Base-by-base conservation (phyloP, 2,329 filamentous ascomycete genomes). In the Mycosphaerella sp. region DNA sequence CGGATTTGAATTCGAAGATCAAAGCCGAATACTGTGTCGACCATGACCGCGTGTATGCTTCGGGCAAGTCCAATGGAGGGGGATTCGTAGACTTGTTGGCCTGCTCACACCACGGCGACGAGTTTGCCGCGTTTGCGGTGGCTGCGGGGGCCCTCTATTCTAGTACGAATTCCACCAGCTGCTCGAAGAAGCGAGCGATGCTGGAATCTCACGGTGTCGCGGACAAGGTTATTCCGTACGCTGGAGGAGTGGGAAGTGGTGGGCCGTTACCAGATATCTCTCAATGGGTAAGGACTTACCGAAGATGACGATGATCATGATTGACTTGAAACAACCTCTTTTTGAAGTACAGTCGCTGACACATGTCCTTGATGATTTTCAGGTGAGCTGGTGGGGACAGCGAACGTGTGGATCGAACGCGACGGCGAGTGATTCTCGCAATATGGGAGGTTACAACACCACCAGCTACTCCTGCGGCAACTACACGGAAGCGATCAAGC, bases 21-120 rank as follows among this genome's bases (percentile, higher is more conserved):
- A 62, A 70, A 49, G 54, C 63, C 8, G 62, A 63, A 3, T 75
- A 75, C 62, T 79, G 76, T 63, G 70, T 80, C 57, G 73, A 79
- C 55, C 56, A 65, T 1, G 60, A 62, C 4, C 71, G 70, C 7
- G 67, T 79, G 42, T 79, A 77, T 56, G 72, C 72, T 10, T 70
- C 71, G 1, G 77, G 76, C 44, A 80, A 82, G 60, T 80, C 72
- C 59, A 80, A 82, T 45, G 80, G 78, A 5, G 80, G 76, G 1
- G 79, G 74, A 9, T 67, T 69, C 36, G 73, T 74, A 2, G 73
- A 72, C 21, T 61, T 72, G 1, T 73, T 80, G 6, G 76, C 78
- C 3, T 80, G 76, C 64, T 64, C 61, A 6, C 54, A 64, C 41
- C 69, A 75, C 32, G 61, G 71, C 2, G 66, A 66, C 7, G 68